phyloP scores from a whole-genome alignment of 805 yeast genomes.

The Wickerhamiella kurtzmanii region DNA sequence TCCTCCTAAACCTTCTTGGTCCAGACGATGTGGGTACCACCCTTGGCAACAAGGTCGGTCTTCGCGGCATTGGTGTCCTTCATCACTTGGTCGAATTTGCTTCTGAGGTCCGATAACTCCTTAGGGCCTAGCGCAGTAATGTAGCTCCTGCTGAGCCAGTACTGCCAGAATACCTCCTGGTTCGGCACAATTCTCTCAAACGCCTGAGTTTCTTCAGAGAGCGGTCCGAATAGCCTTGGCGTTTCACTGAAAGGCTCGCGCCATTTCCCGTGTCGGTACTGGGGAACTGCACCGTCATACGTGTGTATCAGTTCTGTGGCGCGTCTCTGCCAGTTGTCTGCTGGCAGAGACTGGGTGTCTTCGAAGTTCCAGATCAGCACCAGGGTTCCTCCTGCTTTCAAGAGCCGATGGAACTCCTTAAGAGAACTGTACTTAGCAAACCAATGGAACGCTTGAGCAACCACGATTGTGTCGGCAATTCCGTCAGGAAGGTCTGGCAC shows the following conservation, averaged over 20 bases:
- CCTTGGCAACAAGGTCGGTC: slow-evolving; percentile 10
- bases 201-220: slow-evolving; percentile 27
- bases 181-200: slow-evolving; percentile 11
- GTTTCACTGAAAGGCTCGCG: slow-evolving; percentile 24
- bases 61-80: neutral
- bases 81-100: neutral
- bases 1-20: slow-evolving; percentile 1
- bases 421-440: slow-evolving; percentile 39
- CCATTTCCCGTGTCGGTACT: slow-evolving; percentile 41
- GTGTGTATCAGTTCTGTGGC: slow-evolving; percentile 27
- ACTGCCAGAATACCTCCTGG: slow-evolving; percentile 30
- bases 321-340: slow-evolving; percentile 29
- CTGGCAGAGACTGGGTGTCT: slow-evolving; percentile 18
- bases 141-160: slow-evolving; percentile 44
- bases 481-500: slow-evolving; percentile 33
- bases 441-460: slow-evolving; percentile 60
- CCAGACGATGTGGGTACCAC: slow-evolving; percentile 22
- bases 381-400: slow-evolving; percentile 37
- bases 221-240: slow-evolving; percentile 27
- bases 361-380: slow-evolving; percentile 53
- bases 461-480: slow-evolving; percentile 36
- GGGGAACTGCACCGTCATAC: slow-evolving; percentile 39
- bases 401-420: slow-evolving; percentile 37
- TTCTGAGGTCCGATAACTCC: slow-evolving; percentile 25
- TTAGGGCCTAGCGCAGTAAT: slow-evolving; percentile 33